Evolutionary conservation across 352 stramenopile species (phyloP), one percentile per base, ranked within the genome.

Genomic region (Globisporangium uncinulatum): DNA sequence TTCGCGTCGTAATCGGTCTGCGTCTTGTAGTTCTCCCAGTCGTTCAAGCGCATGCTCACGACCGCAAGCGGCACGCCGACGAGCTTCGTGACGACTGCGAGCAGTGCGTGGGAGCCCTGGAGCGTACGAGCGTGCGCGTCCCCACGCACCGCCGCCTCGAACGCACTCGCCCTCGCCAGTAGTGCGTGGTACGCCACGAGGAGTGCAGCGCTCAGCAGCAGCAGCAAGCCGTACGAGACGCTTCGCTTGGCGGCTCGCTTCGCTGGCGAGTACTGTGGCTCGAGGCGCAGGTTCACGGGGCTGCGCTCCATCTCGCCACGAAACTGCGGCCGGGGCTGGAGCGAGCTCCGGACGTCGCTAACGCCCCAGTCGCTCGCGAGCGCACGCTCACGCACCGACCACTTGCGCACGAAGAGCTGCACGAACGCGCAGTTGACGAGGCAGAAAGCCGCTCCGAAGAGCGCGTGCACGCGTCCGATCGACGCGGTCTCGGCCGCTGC

Each of bases 1-100:
- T 76, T 80, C n/a, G 74, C 58, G 58, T 91, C 79, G 56, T 86
- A 82, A 37, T 86, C 66, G 10, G 69, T 54, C 57, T 86, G 78
- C n/a, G 79, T 71, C 32, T 72, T 74, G 63, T 90, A 76, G 56
- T 93, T 91, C 51, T 91, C 80, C 76, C 77, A 90, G 44, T 87
- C 69, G 43, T 73, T 88, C 41, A 90, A 57, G 19, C 48, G 15
- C 43, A 57, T 62, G 39, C 63, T 67, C 7, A 76, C 36, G 41
- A 49, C 37, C 8, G 64, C 61, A 13, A 76, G 52, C 7, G 64
- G 78, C 0, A 50, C 31, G 41, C 54, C 51, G 37, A 69, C 65
- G 51, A 69, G 70, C 54, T 73, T 76, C 32, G 69, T 66, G n/a
- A 87, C 55, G 4, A 68, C 57, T 3, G 79, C 70, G 31, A 87